A percentile compares a stretch with the other conserved stretches of the same genome.
Conservation (phyloP, 306 rosid species). For the Malus asiatica region DNA sequence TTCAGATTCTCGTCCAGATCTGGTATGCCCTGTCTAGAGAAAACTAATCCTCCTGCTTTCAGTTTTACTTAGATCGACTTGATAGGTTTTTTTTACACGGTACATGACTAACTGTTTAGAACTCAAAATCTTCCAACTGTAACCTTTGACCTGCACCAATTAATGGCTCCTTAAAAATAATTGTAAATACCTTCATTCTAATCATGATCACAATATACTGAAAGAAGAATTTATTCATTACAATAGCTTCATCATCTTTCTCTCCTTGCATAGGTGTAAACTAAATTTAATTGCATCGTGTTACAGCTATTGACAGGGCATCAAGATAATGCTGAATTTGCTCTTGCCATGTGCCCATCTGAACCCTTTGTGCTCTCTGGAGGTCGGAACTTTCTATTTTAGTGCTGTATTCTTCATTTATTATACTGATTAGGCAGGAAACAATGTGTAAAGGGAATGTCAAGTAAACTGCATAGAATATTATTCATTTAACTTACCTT, state of each 20-base stretch:
- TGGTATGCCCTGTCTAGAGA: constrained; percentile 39
- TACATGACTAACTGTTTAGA: background rate
- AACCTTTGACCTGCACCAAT: background rate
- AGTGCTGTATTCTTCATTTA: background rate
- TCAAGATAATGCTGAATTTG: constrained; percentile 97
- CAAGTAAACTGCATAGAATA: background rate
- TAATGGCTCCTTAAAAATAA: background rate
- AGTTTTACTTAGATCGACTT: background rate
- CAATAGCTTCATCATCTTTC: background rate
- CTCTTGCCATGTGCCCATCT: constrained; percentile 98
- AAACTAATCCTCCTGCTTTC: background rate
- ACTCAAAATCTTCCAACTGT: background rate
- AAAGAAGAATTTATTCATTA: background rate
- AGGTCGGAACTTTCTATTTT: constrained; percentile 40
- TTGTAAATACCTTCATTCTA: background rate
- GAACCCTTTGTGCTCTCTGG: constrained; percentile 95
- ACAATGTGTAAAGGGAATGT: background rate
- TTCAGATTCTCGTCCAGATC: constrained; percentile 75
- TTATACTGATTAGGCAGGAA: background rate
- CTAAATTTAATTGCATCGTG: background rate
- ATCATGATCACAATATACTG: background rate
- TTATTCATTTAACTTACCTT: background rate
- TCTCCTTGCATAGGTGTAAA: background rate
- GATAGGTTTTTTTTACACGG: background rate
- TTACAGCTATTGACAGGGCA: constrained; percentile 90